Evolutionary conservation across 164 flowering plant species (phyloP), one percentile per base, ranked within the genome.

Genomic region (Liquidambar formosana): DNA sequence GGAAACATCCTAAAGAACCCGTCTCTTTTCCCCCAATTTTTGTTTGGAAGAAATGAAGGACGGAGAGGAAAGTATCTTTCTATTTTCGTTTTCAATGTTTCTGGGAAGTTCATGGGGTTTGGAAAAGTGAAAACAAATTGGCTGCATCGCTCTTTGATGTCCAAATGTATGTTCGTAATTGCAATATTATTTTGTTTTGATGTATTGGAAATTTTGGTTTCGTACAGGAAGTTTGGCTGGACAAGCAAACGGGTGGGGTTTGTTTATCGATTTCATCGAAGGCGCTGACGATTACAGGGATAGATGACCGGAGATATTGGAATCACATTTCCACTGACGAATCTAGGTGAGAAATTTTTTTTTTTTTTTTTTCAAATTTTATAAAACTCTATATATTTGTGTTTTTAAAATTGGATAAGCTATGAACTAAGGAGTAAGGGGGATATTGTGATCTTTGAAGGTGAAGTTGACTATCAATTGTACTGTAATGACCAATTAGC

Each of bases 221-320:
- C 58, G 23, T 45, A 21, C 75, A 87, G 91, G 86, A 82, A 66
- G 8, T 82, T 26, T 87, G 89, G 89, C 33, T 87, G 70, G 86
- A 84, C 48, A 87, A 84, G 76, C 65, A 23, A 14, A 73, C 79
- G 0, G 89, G 91, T 46, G 85, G 83, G 14, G 43, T 84, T 25
- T 85, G 86, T 63, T 28, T 84, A 53, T 75, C 86, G 9, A 77
- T 87, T 64, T 85, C 91, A 12, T 80, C 81, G 0, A 87, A 78
- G 77, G 88, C 75, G 1, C 63, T 87, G 67, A 53, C 64, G 11
- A 87, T 87, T 28, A 87, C 89, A 0, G 86, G 89, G 13, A 84
- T 85, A 8, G 83, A 83, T 71, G 91, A 87, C 57, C 73, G 91
- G 71, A 79, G 91, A 78, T 83, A 87, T 56, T 87, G 91, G 91